Percentiles rank a stretch among this genome's conserved stretches.
phyloP scores from a whole-genome alignment of 2,329 filamentous ascomycete genomes.

The Cercospora nicotianae region DNA sequence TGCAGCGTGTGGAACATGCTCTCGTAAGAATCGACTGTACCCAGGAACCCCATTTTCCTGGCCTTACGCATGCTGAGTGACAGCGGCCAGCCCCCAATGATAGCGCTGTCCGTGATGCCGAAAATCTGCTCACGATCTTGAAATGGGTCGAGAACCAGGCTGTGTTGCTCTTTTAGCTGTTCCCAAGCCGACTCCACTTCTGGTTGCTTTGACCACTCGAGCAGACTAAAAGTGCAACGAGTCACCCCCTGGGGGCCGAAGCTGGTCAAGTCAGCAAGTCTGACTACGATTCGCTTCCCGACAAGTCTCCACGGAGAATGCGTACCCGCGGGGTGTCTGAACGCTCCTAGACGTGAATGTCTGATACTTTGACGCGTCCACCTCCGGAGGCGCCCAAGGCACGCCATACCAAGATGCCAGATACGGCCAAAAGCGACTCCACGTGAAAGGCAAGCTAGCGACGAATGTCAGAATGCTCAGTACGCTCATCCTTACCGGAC shows the following conservation, averaged over 20 bases:
- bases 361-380: constrained; percentile 21
- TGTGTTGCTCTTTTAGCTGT: constrained; percentile 20
- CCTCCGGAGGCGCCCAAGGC: constrained; percentile 21
- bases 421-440: constrained; percentile 50
- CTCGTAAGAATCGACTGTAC: constrained; percentile 47
- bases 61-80: constrained; percentile 39
- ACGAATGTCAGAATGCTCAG: background rate
- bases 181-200: constrained; percentile 49
- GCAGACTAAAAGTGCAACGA: constrained; percentile 19
- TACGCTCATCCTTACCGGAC: background rate
- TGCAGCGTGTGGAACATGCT: constrained; percentile 41
- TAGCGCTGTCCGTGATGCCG: constrained; percentile 26
- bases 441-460: constrained; percentile 42
- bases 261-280: constrained; percentile 10
- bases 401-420: constrained; percentile 47
- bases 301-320: background rate
- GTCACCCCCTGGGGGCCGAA: constrained; percentile 23
- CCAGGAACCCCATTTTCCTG: constrained; percentile 48
- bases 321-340: constrained; percentile 24
- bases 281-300: background rate
- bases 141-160: constrained; percentile 22
- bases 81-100: constrained; percentile 38
- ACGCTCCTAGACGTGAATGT: constrained; percentile 16
- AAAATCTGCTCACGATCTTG: constrained; percentile 38
- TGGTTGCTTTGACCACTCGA: constrained; percentile 48